These are phyloP conservation scores for Viola pubescens DNA, from an alignment of 441 rosid genomes.

Conservation along the genomic window DNA sequence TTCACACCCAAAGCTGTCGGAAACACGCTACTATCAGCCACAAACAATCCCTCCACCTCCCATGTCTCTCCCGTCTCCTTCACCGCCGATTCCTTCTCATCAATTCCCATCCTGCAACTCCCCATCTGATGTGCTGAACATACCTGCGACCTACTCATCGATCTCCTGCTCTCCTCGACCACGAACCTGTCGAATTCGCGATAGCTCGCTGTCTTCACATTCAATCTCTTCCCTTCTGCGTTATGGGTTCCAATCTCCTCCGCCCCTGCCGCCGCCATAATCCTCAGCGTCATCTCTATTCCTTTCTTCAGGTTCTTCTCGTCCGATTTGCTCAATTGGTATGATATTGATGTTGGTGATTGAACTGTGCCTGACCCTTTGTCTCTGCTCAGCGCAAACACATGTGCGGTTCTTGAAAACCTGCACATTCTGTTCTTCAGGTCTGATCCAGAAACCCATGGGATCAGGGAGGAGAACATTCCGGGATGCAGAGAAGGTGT, in stretches of 20 bases:
- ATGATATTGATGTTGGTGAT: constrained; percentile 36
- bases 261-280: constrained; percentile 68
- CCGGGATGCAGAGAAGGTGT: constrained; percentile 81
- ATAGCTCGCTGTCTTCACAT: constrained; percentile 33
- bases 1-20: constrained; percentile 85
- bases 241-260: constrained; percentile 81
- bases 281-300: constrained; percentile 49
- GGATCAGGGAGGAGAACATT: constrained; percentile 58
- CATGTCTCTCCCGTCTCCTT: constrained; percentile 68
- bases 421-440: constrained; percentile 51
- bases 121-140: constrained; percentile 93
- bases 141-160: constrained; percentile 36
- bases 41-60: constrained; percentile 60
- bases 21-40: constrained; percentile 77
- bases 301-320: constrained; percentile 55
- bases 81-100: constrained; percentile 53
- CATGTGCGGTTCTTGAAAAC: constrained; percentile 61
- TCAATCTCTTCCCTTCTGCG: constrained; percentile 38
- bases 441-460: constrained; percentile 63
- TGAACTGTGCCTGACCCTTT: constrained; percentile 47
- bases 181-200: constrained; percentile 49
- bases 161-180: constrained; percentile 50
- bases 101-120: constrained; percentile 73
- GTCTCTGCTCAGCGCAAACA: constrained; percentile 65
- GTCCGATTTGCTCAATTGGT: constrained; percentile 36